A percentile compares a stretch with the other conserved stretches of the same genome.
phyloP scores from a whole-genome alignment of 2,329 filamentous ascomycete species.

The Ophiocordyceps sinensis region DNA sequence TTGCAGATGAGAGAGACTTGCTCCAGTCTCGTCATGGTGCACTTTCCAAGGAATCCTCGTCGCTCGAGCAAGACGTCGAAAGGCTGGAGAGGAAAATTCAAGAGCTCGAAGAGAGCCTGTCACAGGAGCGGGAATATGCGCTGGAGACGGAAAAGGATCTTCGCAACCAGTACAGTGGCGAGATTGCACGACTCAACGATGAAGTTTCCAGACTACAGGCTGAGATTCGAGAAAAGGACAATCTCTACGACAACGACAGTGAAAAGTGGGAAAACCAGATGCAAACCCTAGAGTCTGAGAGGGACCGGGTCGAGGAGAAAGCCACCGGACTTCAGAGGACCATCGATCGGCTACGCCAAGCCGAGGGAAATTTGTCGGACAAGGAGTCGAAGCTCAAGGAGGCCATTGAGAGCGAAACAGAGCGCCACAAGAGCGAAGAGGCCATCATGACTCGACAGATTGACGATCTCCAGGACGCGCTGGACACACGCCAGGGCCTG shows the following conservation, averaged over 20 bases:
- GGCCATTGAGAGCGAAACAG: slow-evolving; percentile 53
- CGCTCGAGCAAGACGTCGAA: slow-evolving; percentile 50
- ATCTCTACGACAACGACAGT: slow-evolving; percentile 53
- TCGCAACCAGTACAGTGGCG: slow-evolving; percentile 25
- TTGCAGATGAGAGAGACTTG: slow-evolving; percentile 51
- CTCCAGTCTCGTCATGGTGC: slow-evolving; percentile 56
- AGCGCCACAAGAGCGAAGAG: slow-evolving; percentile 60
- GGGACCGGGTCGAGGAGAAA: slow-evolving; percentile 52
- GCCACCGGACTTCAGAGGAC: slow-evolving; percentile 53
- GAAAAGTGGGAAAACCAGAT: slow-evolving; percentile 57
- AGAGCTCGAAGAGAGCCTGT: slow-evolving; percentile 32
- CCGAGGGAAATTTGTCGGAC: slow-evolving; percentile 50
- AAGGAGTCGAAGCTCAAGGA: slow-evolving; percentile 55
- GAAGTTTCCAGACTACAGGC: slow-evolving; percentile 50
- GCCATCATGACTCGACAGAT: slow-evolving; percentile 58
- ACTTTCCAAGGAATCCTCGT: slow-evolving; percentile 48
- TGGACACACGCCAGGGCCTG: slow-evolving; percentile 50
- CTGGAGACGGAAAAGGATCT: slow-evolving; percentile 47
- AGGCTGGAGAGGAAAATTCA: slow-evolving; percentile 30
- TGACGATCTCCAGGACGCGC: slow-evolving; percentile 55
- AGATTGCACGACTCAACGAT: slow-evolving; percentile 36
- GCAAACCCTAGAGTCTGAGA: slow-evolving; percentile 49
- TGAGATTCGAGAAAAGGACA: slow-evolving; percentile 54
- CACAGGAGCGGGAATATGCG: slow-evolving; percentile 41
- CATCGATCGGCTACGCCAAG: slow-evolving; percentile 54